Conservation (phyloP, 139 green algal species). For the Micromonas commoda region DNA sequence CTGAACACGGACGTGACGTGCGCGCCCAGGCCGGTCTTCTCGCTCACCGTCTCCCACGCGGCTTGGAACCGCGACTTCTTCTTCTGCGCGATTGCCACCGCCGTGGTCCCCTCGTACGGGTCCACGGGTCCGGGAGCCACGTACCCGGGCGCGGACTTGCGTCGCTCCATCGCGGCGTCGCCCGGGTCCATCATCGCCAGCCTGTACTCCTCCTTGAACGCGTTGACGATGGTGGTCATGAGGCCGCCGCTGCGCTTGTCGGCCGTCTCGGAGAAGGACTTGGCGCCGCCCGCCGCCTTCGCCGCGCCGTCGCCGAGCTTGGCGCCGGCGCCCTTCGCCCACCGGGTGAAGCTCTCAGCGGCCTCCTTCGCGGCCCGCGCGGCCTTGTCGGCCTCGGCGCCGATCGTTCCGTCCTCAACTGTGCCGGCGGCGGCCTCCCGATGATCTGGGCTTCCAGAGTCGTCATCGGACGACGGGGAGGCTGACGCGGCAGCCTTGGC, state of each 20-base stretch:
- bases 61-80: not conserved
- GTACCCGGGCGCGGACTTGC: not conserved
- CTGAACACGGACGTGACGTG: not conserved
- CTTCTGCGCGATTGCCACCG: not conserved
- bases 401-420: not conserved
- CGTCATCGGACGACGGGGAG: not conserved
- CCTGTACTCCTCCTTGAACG: conserved; percentile 19
- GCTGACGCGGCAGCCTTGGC: not conserved
- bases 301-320: too few species aligned
- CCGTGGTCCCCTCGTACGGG: conserved; percentile 1
- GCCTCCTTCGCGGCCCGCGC: not conserved
- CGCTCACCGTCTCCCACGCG: not conserved
- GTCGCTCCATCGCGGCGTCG: conserved; percentile 10
- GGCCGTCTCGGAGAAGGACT: too few species aligned
- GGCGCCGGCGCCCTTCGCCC: too few species aligned
- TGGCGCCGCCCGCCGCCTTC: not conserved
- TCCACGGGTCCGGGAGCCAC: not conserved
- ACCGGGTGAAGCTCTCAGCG: not conserved
- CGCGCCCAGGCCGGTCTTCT: conserved; percentile 17
- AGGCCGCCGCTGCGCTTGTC: too few species aligned
- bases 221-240: not conserved
- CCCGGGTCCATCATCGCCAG: conserved; percentile 25
- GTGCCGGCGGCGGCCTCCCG: too few species aligned
- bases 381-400: not conserved
- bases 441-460: too few species aligned